Evolutionary conservation across 495 filamentous ascomycete genomes (phyloP), one percentile per base, ranked within the genome.

Genomic region (Glonium stellatum): DNA sequence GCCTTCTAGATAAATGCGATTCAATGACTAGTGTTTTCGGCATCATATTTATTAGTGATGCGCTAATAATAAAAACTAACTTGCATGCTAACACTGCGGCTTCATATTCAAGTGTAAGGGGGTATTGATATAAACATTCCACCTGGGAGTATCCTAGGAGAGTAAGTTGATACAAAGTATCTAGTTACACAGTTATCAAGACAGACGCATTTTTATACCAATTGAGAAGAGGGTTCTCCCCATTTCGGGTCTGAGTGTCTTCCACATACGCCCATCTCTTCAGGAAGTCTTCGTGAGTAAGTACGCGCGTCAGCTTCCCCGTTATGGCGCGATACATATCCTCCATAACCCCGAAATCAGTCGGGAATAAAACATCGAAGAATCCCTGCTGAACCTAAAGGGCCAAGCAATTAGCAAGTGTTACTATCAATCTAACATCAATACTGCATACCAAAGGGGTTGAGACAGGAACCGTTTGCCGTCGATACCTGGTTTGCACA

Each of bases 341-440:
- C 71, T 97, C 89, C 71, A 92, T 81, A 41, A 91, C 84, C 36
- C 81, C 78, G 73, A 97, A 99, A 70, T 99, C 85, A 12, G 92
- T 97, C 0, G 93, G 93, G 75, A 99, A 99, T 67, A 99, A 83
- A 71, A 99, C 97, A 72, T 97, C 95, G 66, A 99, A 99, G 73
- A 95, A 96, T 12, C 93, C 95, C 76, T 99, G 95, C 64, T 96
- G 90, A 18, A 97, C 90, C 90, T 95, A 63, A 54, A 27, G 31
- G 18, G 0, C 27, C 8, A 48, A 22, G 21, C 2, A 6, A 13
- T 61, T 58, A 66, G 53, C 44, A 22, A 5, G n/a, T 1, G 12
- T 39, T 1, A 19, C 25, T 1, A 31, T 46, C 19, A 41, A 35
- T 8, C 44, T 18, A 1, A 41, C n/a, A 9, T 13, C 21, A n/a